Evolutionary conservation across 1,284 basidiomycete species (phyloP).

Genomic region (Psilocybe mexicana): DNA sequence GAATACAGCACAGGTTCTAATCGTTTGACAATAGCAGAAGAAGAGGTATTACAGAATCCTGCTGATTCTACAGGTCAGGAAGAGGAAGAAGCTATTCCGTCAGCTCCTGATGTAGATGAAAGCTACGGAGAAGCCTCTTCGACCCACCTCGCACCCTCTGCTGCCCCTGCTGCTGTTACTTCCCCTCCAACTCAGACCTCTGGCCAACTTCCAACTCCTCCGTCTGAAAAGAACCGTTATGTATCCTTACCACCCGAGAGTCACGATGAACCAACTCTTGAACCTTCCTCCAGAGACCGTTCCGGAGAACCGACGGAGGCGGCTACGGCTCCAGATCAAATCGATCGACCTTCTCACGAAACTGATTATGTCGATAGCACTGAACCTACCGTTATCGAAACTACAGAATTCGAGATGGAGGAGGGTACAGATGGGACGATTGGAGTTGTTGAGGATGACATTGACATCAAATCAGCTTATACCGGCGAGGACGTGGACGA

Average conservation of each 20-base stretch:
- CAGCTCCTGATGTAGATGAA: background rate
- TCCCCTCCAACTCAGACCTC: background rate
- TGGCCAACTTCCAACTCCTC: slow-evolving; percentile 16
- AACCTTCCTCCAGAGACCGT: too few relatives aligned
- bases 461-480: slow-evolving; percentile 19
- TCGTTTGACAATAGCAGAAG: background rate
- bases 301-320: background rate
- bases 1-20: too few relatives aligned
- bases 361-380: background rate
- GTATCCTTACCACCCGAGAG: background rate
- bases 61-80: background rate
- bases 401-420: slow-evolving; percentile 3
- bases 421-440: slow-evolving; percentile 21
- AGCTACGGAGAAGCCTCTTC: too few relatives aligned
- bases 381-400: background rate
- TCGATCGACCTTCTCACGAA: background rate
- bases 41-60: background rate
- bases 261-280: background rate
- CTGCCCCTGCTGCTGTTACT: background rate
- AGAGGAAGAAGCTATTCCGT: background rate
- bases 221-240: slow-evolving; percentile 10
- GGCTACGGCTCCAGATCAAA: background rate
- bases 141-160: too few relatives aligned
- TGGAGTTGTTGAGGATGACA: slow-evolving; percentile 7
- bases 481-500: slow-evolving; percentile 2